Evolutionary conservation across 169 alveolate species (phyloP), one percentile per base, ranked within the genome.

Genomic region (Plasmodium reichenowi): DNA sequence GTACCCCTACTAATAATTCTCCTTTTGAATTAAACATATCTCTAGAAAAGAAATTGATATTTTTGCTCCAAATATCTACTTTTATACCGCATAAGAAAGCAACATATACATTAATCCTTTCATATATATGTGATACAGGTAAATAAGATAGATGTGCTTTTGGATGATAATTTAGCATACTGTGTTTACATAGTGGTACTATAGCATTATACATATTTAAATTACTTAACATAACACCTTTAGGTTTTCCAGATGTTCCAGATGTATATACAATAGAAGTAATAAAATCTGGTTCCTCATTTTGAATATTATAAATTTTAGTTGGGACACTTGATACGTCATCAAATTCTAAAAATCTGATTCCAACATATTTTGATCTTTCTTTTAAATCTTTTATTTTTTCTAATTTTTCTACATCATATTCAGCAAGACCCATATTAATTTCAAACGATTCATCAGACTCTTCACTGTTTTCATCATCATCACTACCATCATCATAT

Each of bases 201-300:
- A 83, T 10, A 0, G 83, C n/a, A 60, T 32, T 20, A 62, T 38
- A 80, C 54, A 94, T 29, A 72, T 88, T 88, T 56, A 78, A 50
- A 50, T 98, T 83, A 6, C 99, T 93, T 62, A 98, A 80, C 96
- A 98, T 95, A 13, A 97, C 99, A 43, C 99, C 99, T 95, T 98
- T 98, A 7, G 99, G 99, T 48, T 83, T 78, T 74, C 99, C 99
- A 45, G 99, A 98, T 2, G 99, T 98, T 13, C 99, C 99, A 6
- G 99, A 96, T 8, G 99, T 98, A 92, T 97, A 98, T 52, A 98
- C 98, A 24, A 98, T 94, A 6, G 99, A 96, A 89, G 88, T 95
- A n/a, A 97, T 71, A 29, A 96, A 89, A 15, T 97, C 96, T 92
- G 96, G 88, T 1, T 24, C 13, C 17, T 58, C 56, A n/a, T 38